A percentile compares a stretch with the other conserved stretches of the same genome.
Conservation (phyloP, 2,329 filamentous ascomycete species). For the Aspergillus glaucus region DNA sequence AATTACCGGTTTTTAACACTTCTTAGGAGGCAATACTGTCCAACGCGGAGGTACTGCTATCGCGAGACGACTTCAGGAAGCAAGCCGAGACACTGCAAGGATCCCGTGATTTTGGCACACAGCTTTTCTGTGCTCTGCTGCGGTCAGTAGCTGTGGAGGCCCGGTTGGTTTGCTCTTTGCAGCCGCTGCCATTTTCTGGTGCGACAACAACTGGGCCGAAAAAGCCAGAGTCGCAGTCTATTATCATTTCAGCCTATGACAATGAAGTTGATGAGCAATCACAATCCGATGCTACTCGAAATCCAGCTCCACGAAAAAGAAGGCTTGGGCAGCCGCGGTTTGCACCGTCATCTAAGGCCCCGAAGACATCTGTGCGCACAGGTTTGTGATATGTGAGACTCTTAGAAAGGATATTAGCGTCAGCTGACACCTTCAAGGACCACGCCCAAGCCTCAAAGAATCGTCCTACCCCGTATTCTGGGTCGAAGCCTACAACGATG, state of each 20-base stretch:
- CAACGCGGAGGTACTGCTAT: slow-evolving; percentile 61
- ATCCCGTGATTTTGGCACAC: slow-evolving; percentile 82
- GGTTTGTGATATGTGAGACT: slow-evolving; percentile 12
- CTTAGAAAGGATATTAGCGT: neutral
- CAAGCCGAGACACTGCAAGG: slow-evolving; percentile 66
- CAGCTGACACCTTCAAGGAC: slow-evolving; percentile 22
- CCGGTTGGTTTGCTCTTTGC: slow-evolving; percentile 82
- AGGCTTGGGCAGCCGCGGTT: slow-evolving; percentile 35
- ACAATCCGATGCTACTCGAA: slow-evolving; percentile 7
- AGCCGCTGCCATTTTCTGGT: slow-evolving; percentile 65
- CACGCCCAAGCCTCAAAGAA: slow-evolving; percentile 51
- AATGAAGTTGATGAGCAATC: slow-evolving; percentile 22
- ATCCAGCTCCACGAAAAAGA: slow-evolving; percentile 15
- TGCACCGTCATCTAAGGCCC: slow-evolving; percentile 12
- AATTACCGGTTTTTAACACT: slow-evolving; percentile 9
- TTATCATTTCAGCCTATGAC: slow-evolving; percentile 32
- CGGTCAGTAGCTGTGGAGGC: slow-evolving; percentile 75
- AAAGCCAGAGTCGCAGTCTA: slow-evolving; percentile 33
- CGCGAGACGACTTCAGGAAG: slow-evolving; percentile 65
- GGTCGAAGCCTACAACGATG: slow-evolving; percentile 84
- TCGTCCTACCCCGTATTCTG: slow-evolving; percentile 82
- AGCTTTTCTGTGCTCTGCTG: slow-evolving; percentile 83
- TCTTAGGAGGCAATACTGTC: slow-evolving; percentile 50
- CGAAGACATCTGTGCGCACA: slow-evolving; percentile 8
- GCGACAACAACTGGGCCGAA: slow-evolving; percentile 37